These are phyloP conservation scores for Mimosa bimucronata DNA, from an alignment of 306 rosid species.

Conservation along the genomic window DNA sequence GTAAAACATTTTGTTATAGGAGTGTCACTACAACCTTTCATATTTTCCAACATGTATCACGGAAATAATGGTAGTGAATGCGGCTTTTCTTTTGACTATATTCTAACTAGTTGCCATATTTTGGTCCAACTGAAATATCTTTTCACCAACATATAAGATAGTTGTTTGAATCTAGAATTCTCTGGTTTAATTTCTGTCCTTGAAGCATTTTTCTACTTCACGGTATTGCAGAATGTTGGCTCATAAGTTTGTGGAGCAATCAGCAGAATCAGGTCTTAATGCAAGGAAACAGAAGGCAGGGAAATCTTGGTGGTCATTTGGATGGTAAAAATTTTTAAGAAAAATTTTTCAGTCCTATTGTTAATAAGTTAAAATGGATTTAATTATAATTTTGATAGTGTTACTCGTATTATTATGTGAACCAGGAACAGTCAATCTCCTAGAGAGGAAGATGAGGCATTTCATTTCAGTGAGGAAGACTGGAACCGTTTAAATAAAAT, in stretches of 20 bases:
- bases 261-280: constrained; percentile 56
- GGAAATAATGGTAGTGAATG: too few species aligned
- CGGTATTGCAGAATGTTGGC: constrained; percentile 80
- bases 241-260: constrained; percentile 84
- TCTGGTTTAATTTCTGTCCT: constrained; percentile 30
- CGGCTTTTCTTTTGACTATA: too few species aligned
- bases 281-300: constrained; percentile 59
- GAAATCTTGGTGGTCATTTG: constrained; percentile 91
- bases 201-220: constrained; percentile 19
- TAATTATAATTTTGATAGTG: constrained; percentile 33
- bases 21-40: too few species aligned
- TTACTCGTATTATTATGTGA: constrained; percentile 28
- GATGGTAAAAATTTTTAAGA: constrained; percentile 58
- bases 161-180: constrained; percentile 28
- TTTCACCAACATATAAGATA: constrained; percentile 23
- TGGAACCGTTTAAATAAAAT: constrained; percentile 83
- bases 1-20: too few species aligned
- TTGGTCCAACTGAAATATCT: constrained; percentile 30
- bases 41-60: too few species aligned
- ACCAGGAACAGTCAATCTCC: constrained; percentile 69
- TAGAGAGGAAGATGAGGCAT: constrained; percentile 71
- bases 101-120: too few species aligned
- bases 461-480: constrained; percentile 82
- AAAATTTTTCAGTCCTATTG: constrained; percentile 15
- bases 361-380: background rate